phyloP scores from a whole-genome alignment of 2,329 filamentous ascomycete species.

The Septoria petroselini region DNA sequence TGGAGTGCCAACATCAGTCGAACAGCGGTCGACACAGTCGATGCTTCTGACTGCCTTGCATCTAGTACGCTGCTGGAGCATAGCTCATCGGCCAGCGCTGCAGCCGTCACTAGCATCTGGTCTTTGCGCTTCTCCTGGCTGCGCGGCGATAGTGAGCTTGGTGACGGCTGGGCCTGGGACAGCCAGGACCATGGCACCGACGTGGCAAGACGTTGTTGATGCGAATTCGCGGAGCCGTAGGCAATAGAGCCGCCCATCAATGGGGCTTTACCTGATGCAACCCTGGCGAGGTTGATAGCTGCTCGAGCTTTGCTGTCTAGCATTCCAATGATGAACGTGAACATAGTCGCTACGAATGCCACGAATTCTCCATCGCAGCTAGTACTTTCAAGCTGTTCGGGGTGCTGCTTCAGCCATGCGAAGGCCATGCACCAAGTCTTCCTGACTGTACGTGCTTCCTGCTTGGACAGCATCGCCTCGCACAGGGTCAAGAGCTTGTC shows the following conservation, averaged over 20 bases:
- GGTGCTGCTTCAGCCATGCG: constrained; percentile 23
- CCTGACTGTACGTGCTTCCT: constrained; percentile 26
- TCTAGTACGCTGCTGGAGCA: neutral
- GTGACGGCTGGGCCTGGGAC: neutral
- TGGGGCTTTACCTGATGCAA: constrained; percentile 25
- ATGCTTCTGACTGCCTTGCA: constrained; percentile 1
- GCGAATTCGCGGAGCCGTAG: neutral
- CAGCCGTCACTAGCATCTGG: constrained; percentile 29
- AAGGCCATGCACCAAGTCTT: constrained; percentile 34
- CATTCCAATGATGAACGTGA: constrained; percentile 38
- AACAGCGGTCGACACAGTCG: constrained; percentile 18
- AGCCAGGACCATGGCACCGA: constrained; percentile 30
- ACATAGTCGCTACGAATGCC: constrained; percentile 43
- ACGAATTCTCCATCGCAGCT: constrained; percentile 34
- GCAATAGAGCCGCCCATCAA: neutral
- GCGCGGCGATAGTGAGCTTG: constrained; percentile 12
- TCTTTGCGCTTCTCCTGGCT: constrained; percentile 26
- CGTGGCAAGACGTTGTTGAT: neutral
- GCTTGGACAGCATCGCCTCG: constrained; percentile 30
- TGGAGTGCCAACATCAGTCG: constrained; percentile 66
- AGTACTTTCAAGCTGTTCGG: constrained; percentile 20
- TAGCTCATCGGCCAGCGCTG: constrained; percentile 31
- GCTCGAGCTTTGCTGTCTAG: constrained; percentile 33
- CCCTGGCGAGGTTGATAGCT: constrained; percentile 27
- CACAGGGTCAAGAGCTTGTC: constrained; percentile 31